Conservation (phyloP, 495 filamentous ascomycete species). For the Polyplosphaeria fusca region DNA sequence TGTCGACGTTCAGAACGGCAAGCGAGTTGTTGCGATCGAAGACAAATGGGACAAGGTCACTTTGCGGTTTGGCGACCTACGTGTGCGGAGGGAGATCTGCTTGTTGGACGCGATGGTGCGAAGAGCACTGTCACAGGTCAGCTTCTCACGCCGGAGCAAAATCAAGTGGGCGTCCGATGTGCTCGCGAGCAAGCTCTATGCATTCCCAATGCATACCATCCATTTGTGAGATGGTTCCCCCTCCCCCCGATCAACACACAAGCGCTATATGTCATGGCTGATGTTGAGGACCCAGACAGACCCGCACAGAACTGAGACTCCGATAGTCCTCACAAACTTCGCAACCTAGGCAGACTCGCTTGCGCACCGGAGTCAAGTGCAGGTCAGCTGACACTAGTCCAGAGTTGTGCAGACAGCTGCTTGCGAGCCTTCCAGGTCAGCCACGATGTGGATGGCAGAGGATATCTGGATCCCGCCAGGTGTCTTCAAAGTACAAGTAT, state of each 20-base stretch:
- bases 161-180: neutral
- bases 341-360: neutral
- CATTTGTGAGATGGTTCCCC: neutral
- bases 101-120: neutral
- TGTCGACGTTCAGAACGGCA: neutral
- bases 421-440: constrained; percentile 2
- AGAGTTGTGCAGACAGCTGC: constrained; percentile 4
- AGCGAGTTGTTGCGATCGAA: neutral
- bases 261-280: neutral
- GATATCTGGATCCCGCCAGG: constrained; percentile 1
- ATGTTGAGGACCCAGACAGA: neutral
- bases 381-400: neutral
- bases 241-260: neutral
- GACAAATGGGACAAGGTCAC: neutral
- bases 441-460: neutral
- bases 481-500: neutral
- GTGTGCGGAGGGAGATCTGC: neutral
- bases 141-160: neutral
- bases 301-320: neutral
- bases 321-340: neutral
- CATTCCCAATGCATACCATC: neutral
- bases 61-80: neutral
- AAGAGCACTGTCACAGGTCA: neutral
- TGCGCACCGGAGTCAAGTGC: neutral
- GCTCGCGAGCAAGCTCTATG: neutral